These are phyloP conservation scores for Phycomyces blakesleeanus DNA, from an alignment of 192 early-diverging fungal species.

Conservation along the genomic window DNA sequence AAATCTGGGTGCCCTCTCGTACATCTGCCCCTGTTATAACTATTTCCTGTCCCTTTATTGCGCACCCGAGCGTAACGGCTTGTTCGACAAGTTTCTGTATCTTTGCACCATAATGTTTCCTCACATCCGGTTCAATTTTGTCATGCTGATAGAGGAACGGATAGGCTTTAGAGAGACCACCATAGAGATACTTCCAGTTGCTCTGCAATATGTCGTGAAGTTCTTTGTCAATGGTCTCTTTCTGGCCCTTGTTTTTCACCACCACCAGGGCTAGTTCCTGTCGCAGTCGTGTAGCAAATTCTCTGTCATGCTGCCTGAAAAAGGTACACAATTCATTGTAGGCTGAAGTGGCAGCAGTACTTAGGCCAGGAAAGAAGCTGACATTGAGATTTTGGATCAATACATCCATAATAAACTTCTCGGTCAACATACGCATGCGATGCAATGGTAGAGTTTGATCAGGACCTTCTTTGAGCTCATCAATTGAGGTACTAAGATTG, in stretches of 20 bases:
- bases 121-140: constrained; percentile 12
- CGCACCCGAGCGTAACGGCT: constrained; percentile 13
- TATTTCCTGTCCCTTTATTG: constrained; percentile 33
- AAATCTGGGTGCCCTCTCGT: constrained; percentile 16
- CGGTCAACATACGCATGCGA: constrained; percentile 43
- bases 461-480: constrained; percentile 28
- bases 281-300: constrained; percentile 18
- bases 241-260: neutral
- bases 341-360: neutral
- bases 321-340: neutral
- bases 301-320: neutral
- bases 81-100: constrained; percentile 26
- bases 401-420: constrained; percentile 52
- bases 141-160: constrained; percentile 20
- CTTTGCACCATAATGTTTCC: constrained; percentile 17
- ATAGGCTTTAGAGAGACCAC: constrained; percentile 22
- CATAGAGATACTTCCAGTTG: constrained; percentile 23
- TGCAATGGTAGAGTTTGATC: constrained; percentile 28
- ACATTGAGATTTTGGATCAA: constrained; percentile 43
- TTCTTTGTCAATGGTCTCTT: neutral
- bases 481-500: constrained; percentile 15
- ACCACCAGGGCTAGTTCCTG: constrained; percentile 25
- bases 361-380: constrained; percentile 35
- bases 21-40: constrained; percentile 28
- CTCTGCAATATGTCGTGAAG: constrained; percentile 1